Evolutionary conservation across 1,284 basidiomycete species (phyloP), one percentile per base, ranked within the genome.

Genomic region (Amylostereum chailletii): DNA sequence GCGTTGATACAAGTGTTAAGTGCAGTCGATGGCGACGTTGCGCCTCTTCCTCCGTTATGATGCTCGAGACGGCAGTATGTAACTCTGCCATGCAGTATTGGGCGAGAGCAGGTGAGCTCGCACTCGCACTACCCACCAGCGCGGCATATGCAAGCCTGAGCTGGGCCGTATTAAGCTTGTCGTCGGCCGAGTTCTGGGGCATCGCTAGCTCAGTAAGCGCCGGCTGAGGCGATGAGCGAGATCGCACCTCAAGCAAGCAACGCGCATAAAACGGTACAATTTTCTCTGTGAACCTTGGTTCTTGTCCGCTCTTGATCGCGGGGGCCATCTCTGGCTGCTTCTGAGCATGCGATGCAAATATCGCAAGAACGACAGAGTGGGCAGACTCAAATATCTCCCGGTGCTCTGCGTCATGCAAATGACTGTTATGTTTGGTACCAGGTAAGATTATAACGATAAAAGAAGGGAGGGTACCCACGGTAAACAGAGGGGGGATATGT

Each of bases 311-410:
- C 30, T 34, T 27, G 9, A 42, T 46, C 3, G 48, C 34, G 2
- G 37, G 46, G 30, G 45, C 30, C 45, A 38, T 7, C 30, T 49
- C 29, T 42, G 48, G 30, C 62, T 60, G 43, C 61, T 62, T 7
- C 60, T 58, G 71, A 0, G 78, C 76, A 55, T 76, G 73, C 11
- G 79, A 71, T 11, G 81, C 75, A 57, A 88, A 81, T 27, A 86
- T 71, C 2, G 85, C 71, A 4, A 89, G 66, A 46, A 89, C 69
- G 32, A 86, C 83, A 2, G 86, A 88, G 61, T 89, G 86, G 3
- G 84, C 76, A 0, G 83, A 83, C 61, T 89, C 86, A 53, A 77
- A 88, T 19, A 76, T 79, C 53, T 86, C 83, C 34, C 84, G 77
- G 51, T 84, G 68, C 10, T 63, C 63, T n/a, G 76, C 55, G 53